Base-by-base conservation (phyloP, 108 stramenopile genomes). In the Nitzschia sp. region DNA sequence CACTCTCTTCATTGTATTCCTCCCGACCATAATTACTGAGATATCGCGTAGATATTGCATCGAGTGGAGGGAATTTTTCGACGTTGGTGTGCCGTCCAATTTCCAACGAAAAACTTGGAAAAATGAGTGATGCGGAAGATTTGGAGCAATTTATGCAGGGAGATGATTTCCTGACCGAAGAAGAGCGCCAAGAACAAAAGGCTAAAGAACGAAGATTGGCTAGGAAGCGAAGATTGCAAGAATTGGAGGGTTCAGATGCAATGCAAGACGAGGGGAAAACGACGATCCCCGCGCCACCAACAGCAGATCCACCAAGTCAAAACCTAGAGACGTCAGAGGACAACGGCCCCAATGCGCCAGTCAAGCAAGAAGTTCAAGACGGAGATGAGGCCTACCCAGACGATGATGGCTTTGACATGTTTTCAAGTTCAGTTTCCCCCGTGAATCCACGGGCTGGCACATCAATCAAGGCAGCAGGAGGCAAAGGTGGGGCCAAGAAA, bases 321-420 rank as follows among this genome's bases (percentile, higher is more conserved):
- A 13, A 42, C 13, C 38, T 42, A 13, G 38, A 42, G 38, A 42
- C 6, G 6, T 6, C 9, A 42, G 6, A 6, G 13, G 38, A 9
- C 9, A 13, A 6, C 13, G 38, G 9, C 38, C 38, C 38, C 6
- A n/a, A n/a, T n/a, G 38, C 38, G 38, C 6, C 38, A 9, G 38
- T 42, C 38, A 51, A 51, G 49, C 18, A 19, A 51, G 0, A 74
- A 30, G 67, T 33, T 3, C 32, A 72, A 6, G 29, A 68, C 23
- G 47, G 55, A 13, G 30, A 23, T 19, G 42, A 60, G 4, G 42
- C 34, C 19, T 18, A 38, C 2, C 46, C 53, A 42, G 54, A 51
- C 21, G 58, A 51, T 23, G 78, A 75, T 67, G 71, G 55, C 2
- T 81, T 71, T 64, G 80, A 85, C 46, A 81, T 81, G 77, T 81